A percentile compares a stretch with the other conserved stretches of the same genome.
These are phyloP conservation scores for Aphanomyces astaci DNA, from an alignment of 352 stramenopile species.

Conservation along the genomic window DNA sequence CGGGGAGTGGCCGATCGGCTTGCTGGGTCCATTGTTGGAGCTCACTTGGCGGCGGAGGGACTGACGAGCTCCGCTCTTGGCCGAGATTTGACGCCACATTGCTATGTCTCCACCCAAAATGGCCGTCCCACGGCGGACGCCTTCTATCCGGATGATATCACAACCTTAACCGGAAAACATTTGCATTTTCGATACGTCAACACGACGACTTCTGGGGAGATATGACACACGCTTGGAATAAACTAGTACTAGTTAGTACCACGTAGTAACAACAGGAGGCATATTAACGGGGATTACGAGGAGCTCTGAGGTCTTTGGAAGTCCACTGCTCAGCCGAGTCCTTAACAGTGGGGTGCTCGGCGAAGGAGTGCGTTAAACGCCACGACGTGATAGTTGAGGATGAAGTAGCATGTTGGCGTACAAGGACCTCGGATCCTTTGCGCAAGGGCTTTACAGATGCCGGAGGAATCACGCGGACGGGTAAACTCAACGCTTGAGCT, in stretches of 20 bases:
- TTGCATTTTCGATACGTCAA: neutral
- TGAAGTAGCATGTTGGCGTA: neutral
- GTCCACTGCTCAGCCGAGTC: neutral
- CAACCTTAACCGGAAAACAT: neutral
- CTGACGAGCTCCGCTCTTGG: neutral
- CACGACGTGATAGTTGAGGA: neutral
- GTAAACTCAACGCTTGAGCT: neutral
- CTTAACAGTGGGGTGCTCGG: neutral
- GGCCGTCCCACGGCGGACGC: neutral
- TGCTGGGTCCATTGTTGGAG: neutral
- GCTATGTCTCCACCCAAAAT: neutral
- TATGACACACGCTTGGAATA: neutral
- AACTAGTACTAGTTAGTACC: too few species aligned
- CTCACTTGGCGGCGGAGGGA: neutral
- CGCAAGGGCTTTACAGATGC: neutral
- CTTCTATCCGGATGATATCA: neutral
- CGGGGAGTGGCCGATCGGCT: neutral
- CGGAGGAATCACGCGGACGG: neutral
- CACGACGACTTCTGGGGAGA: too few species aligned
- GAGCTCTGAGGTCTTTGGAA: too few species aligned
- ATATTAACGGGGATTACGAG: too few species aligned
- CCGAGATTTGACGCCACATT: slow-evolving; percentile 12
- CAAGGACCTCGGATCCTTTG: neutral
- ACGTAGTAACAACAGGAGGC: too few species aligned
- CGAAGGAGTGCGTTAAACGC: neutral